Evolutionary conservation across 306 rosid genomes (phyloP).

Genomic region (Fragaria vesca): DNA sequence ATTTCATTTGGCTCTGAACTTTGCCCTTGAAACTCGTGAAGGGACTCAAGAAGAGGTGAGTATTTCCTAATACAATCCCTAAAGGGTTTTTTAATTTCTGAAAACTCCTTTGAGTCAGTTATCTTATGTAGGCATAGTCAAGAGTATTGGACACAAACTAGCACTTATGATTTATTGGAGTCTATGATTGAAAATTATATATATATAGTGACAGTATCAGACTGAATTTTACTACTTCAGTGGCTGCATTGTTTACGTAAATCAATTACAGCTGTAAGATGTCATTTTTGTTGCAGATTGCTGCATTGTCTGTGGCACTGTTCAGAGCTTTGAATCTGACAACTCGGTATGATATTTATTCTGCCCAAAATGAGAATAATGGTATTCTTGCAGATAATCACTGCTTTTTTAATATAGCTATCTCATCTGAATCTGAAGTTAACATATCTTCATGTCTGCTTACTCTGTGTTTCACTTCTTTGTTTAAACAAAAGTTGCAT

Average conservation of each 20-base stretch:
- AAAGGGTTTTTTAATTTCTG: not conserved
- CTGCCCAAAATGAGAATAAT: constrained; percentile 12
- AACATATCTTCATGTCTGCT: not conserved
- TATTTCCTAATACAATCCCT: not conserved
- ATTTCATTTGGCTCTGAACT: constrained; percentile 40
- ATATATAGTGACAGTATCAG: not conserved
- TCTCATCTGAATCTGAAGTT: not conserved
- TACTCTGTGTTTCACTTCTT: not conserved
- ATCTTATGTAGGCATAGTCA: not conserved
- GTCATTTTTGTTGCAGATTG: constrained; percentile 57
- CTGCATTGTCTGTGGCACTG: constrained; percentile 83
- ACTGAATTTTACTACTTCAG: not conserved
- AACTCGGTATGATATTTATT: constrained; percentile 53
- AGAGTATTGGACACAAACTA: not conserved
- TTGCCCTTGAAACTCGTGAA: constrained; percentile 63
- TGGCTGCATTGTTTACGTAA: not conserved
- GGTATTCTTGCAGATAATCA: constrained; percentile 12
- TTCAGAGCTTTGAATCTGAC: constrained; percentile 81
- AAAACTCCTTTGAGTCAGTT: not conserved
- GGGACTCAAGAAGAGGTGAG: constrained; percentile 92
- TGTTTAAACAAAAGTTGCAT: not conserved
- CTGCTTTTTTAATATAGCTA: constrained; percentile 14
- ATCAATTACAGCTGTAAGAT: constrained; percentile 17
- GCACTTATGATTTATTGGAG: not conserved
- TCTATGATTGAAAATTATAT: not conserved